These are phyloP conservation scores for Tulasnella sp. DNA, from an alignment of 768 basidiomycete genomes.

Conservation along the genomic window DNA sequence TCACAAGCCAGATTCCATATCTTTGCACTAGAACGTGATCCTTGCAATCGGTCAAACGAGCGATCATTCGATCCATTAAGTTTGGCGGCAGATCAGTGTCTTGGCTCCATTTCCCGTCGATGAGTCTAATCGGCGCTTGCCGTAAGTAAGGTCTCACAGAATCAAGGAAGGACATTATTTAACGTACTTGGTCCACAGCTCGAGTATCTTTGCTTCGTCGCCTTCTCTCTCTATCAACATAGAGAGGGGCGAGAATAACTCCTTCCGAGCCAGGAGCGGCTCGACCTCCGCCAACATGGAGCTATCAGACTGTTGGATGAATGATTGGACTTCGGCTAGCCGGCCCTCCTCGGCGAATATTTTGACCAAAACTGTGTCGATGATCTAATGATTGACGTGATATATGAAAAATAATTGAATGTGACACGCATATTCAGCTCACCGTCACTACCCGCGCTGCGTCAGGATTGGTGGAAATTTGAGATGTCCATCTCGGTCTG, in stretches of 20 bases:
- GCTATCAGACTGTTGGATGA: conserved; percentile 45
- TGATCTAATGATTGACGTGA: too few species aligned
- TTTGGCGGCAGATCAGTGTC: conserved; percentile 49
- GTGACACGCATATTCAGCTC: not conserved
- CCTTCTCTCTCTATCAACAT: conserved; percentile 47
- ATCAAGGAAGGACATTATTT: not conserved
- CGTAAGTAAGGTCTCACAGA: not conserved
- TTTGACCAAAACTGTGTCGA: conserved; percentile 76
- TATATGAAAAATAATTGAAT: not conserved
- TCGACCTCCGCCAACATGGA: conserved; percentile 53
- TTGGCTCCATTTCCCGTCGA: conserved; percentile 46
- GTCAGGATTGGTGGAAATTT: not conserved
- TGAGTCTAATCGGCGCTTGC: conserved; percentile 36
- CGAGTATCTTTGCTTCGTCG: conserved; percentile 50
- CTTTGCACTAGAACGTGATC: conserved; percentile 52
- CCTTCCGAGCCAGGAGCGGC: conserved; percentile 36
- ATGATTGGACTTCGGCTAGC: conserved; percentile 46
- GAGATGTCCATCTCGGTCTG: conserved; percentile 27
- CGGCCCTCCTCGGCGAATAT: conserved; percentile 53
- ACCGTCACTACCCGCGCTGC: not conserved
- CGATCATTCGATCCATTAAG: conserved; percentile 49
- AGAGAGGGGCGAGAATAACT: conserved; percentile 51
- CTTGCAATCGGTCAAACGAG: conserved; percentile 43
- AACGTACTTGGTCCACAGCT: conserved; percentile 56
- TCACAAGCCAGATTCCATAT: conserved; percentile 75